Conservation (phyloP, 441 rosid species). For the Hura crepitans region DNA sequence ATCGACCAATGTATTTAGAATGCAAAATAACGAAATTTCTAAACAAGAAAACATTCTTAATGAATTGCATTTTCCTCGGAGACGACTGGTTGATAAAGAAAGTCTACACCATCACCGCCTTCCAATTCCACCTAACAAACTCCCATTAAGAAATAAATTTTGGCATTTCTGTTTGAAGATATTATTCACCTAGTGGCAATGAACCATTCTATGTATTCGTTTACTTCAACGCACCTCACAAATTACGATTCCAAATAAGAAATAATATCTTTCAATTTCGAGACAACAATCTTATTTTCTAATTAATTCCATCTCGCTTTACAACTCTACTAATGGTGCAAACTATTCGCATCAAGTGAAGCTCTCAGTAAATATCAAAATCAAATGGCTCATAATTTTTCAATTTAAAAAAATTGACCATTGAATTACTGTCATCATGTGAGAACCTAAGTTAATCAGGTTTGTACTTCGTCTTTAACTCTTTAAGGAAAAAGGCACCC, state of each 20-base stretch:
- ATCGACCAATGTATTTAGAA: too few relatives aligned
- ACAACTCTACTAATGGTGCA: not conserved
- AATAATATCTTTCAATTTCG: not conserved
- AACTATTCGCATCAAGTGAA: too few relatives aligned
- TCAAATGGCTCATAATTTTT: too few relatives aligned
- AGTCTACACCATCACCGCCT: not conserved
- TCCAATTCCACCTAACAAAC: not conserved
- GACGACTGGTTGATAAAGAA: not conserved
- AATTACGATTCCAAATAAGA: not conserved
- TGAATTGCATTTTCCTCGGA: not conserved
- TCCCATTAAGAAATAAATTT: too few relatives aligned
- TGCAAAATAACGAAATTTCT: not conserved
- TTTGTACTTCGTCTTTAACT: too few relatives aligned
- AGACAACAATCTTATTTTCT: conserved; percentile 2
- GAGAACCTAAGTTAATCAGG: too few relatives aligned
- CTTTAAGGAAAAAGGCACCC: too few relatives aligned
- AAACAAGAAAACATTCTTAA: not conserved
- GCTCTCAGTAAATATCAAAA: too few relatives aligned
- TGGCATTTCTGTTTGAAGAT: too few relatives aligned
- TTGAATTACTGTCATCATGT: too few relatives aligned
- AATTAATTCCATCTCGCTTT: not conserved
- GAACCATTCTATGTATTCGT: not conserved
- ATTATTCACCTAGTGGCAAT: too few relatives aligned
- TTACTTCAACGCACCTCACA: not conserved
- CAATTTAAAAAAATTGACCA: too few relatives aligned